Percentiles rank a stretch among this genome's conserved stretches.
Conservation (phyloP, 2,329 filamentous ascomycete genomes). For the Xylaria sp. region DNA sequence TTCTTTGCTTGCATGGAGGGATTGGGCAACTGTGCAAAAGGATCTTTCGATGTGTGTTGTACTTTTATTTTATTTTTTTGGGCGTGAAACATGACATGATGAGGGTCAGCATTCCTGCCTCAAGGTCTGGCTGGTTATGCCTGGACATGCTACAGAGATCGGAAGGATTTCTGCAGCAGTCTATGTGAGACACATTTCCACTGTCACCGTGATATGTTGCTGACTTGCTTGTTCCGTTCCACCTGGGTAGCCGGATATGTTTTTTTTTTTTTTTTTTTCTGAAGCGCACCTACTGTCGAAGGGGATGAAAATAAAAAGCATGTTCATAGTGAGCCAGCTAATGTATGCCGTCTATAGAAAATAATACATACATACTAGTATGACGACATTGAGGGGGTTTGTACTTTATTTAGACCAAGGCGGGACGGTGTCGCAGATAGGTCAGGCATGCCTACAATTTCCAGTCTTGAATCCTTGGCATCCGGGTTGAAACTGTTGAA, state of each 20-base stretch:
- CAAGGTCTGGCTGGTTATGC: background rate
- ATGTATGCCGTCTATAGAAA: background rate
- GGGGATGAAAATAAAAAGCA: no score
- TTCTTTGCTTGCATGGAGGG: conserved; percentile 11
- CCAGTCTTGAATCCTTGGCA: background rate
- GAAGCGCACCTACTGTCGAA: no score
- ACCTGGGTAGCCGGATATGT: background rate
- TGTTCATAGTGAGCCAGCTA: no score
- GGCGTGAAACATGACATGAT: conserved; percentile 8
- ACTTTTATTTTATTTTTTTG: background rate
- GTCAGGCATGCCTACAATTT: background rate
- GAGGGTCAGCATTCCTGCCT: background rate
- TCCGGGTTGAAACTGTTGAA: background rate
- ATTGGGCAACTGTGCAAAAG: conserved; percentile 20
- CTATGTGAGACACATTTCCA: conserved; percentile 13
- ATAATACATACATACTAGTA: background rate
- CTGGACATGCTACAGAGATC: background rate
- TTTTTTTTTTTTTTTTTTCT: no score
- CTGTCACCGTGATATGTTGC: background rate
- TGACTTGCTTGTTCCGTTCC: no score
- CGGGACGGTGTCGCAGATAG: conserved; percentile 6
- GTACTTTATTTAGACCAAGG: background rate
- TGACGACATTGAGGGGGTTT: conserved; percentile 15
- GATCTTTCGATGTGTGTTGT: background rate
- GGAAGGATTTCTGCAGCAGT: background rate